phyloP scores from a whole-genome alignment of 1,284 basidiomycete species.

The Calocybe gambosa region DNA sequence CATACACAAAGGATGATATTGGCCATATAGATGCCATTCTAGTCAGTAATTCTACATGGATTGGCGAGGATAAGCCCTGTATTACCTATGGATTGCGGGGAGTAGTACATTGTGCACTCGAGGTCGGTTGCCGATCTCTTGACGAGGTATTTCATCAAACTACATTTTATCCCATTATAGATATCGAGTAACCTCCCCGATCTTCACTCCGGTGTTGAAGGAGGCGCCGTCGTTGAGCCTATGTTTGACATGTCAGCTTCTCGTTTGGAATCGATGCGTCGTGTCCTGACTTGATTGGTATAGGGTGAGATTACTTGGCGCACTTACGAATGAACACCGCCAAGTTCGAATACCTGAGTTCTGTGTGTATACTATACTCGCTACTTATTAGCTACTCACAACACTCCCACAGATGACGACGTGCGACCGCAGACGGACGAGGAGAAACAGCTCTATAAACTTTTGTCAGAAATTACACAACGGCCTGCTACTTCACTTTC shows the following conservation, averaged over 20 bases:
- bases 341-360: slow-evolving; percentile 78
- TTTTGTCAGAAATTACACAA: slow-evolving; percentile 63
- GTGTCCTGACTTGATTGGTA: slow-evolving; percentile 2
- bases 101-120: slow-evolving; percentile 79
- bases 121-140: slow-evolving; percentile 34
- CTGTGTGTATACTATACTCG: slow-evolving; percentile 48
- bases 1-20: slow-evolving; percentile 61
- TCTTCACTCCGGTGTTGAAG: slow-evolving; percentile 89
- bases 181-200: slow-evolving; percentile 69
- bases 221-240: slow-evolving; percentile 82
- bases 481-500: slow-evolving; percentile 61
- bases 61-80: slow-evolving; percentile 90
- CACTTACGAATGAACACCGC: slow-evolving; percentile 53
- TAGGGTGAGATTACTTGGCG: slow-evolving; percentile 77
- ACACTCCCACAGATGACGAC: slow-evolving; percentile 53
- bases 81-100: slow-evolving; percentile 94
- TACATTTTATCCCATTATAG: slow-evolving; percentile 24
- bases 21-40: slow-evolving; percentile 84
- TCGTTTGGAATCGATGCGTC: neutral
- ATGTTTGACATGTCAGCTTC: slow-evolving; percentile 81
- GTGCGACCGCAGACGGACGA: slow-evolving; percentile 63
- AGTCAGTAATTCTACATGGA: slow-evolving; percentile 96
- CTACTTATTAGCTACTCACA: neutral
- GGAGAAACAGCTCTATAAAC: slow-evolving; percentile 63
- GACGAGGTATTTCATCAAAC: neutral